A percentile compares a stretch with the other conserved stretches of the same genome.
Conservation (phyloP, 768 basidiomycete genomes). For the Macrolepiota dolichaula region DNA sequence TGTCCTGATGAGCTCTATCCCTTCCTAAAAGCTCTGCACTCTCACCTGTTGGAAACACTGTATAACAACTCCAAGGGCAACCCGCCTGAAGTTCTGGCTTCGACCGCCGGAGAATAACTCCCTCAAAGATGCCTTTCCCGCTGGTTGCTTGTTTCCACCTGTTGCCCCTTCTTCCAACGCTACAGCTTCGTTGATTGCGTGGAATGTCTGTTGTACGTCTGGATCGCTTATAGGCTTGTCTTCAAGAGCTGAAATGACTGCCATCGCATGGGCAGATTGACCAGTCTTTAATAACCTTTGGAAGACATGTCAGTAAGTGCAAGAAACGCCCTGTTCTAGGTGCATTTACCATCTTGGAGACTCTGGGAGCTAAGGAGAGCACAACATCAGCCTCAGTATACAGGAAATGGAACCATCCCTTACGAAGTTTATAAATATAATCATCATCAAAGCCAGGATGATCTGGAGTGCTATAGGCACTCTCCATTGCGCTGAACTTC, state of each 20-base stretch:
- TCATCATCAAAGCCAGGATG: constrained; percentile 50
- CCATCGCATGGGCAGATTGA: constrained; percentile 50
- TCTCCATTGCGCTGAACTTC: constrained; percentile 57
- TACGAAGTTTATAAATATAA: constrained; percentile 45
- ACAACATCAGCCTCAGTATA: neutral
- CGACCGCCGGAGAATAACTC: constrained; percentile 56
- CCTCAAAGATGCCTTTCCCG: constrained; percentile 34
- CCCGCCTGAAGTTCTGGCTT: constrained; percentile 59
- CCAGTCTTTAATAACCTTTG: constrained; percentile 56
- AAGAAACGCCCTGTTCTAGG: neutral
- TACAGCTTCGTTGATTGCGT: constrained; percentile 14
- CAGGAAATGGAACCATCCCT: constrained; percentile 20
- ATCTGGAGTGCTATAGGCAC: constrained; percentile 62
- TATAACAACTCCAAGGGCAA: constrained; percentile 49
- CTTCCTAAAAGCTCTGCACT: neutral
- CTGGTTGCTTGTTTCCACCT: neutral
- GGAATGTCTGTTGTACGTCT: constrained; percentile 46
- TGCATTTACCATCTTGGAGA: constrained; percentile 50
- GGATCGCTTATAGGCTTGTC: constrained; percentile 45
- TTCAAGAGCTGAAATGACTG: constrained; percentile 61
- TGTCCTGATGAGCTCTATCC: neutral
- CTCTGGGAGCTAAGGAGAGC: constrained; percentile 44
- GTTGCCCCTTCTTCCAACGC: constrained; percentile 8
- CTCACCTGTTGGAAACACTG: constrained; percentile 63
- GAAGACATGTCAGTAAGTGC: neutral